Conservation (phyloP, 1,139 yeast species). For the Kluyveromyces sp. region DNA sequence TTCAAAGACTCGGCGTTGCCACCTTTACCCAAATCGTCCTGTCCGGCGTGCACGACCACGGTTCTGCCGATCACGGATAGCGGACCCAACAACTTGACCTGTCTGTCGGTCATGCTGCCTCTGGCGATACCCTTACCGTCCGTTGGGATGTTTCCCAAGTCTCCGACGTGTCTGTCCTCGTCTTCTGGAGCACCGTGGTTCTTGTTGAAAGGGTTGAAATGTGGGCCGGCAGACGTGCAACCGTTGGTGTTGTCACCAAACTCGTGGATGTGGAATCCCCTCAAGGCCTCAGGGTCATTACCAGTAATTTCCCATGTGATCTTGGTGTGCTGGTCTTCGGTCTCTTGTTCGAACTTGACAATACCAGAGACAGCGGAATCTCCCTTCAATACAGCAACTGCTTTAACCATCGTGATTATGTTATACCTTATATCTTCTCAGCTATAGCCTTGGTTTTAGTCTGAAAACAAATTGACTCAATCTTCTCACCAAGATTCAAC, state of each 20-base stretch:
- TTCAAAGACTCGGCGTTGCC: constrained; percentile 88
- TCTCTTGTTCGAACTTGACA: constrained; percentile 75
- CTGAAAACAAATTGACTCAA: background rate
- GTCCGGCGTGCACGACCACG: constrained; percentile 90
- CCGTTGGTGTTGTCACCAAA: constrained; percentile 99
- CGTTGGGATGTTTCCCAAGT: constrained; percentile 87
- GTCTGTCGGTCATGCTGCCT: constrained; percentile 73
- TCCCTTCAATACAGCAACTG: constrained; percentile 95
- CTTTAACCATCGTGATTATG: constrained; percentile 24
- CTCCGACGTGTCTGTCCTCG: constrained; percentile 91
- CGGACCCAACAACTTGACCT: constrained; percentile 76
- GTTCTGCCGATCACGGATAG: constrained; percentile 91
- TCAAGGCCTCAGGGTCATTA: constrained; percentile 75
- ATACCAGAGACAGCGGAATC: constrained; percentile 82
- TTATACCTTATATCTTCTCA: background rate
- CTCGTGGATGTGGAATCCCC: constrained; percentile 97
- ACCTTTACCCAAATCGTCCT: constrained; percentile 95
- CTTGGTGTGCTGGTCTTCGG: constrained; percentile 76
- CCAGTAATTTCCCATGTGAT: constrained; percentile 84
- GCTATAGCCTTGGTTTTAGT: background rate
- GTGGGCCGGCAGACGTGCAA: constrained; percentile 98
- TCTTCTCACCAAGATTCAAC: no score
- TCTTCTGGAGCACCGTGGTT: constrained; percentile 94
- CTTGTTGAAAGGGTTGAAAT: constrained; percentile 89
- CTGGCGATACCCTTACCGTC: constrained; percentile 83